phyloP scores from a whole-genome alignment of 345 rosid species.

The Erucastrum elatum region DNA sequence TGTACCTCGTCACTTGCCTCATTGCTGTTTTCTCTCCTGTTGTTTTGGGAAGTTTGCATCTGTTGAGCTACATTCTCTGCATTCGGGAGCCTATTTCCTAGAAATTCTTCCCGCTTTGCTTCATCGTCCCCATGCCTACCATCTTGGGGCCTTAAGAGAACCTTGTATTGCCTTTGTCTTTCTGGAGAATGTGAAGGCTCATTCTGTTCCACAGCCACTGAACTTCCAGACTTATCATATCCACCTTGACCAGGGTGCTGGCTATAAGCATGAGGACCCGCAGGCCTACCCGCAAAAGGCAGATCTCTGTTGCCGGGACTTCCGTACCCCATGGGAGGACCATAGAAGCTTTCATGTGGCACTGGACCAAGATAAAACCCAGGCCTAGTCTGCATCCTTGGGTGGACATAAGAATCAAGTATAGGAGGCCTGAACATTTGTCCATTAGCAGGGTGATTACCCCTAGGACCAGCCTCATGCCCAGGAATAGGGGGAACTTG shows the following conservation, averaged over 20 bases:
- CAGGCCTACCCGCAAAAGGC: slow-evolving; percentile 69
- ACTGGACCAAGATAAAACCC: slow-evolving; percentile 82
- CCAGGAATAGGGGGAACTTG: slow-evolving; percentile 64
- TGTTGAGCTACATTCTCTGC: slow-evolving; percentile 46
- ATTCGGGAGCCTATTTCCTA: slow-evolving; percentile 33
- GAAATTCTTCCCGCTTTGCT: slow-evolving; percentile 52
- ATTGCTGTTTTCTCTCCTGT: slow-evolving; percentile 45
- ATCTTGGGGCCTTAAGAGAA: slow-evolving; percentile 78
- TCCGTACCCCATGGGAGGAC: slow-evolving; percentile 82
- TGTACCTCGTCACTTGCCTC: slow-evolving; percentile 43
- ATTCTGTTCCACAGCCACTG: slow-evolving; percentile 48
- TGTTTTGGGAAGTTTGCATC: slow-evolving; percentile 48
- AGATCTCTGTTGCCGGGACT: slow-evolving; percentile 70
- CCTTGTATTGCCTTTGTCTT: slow-evolving; percentile 59
- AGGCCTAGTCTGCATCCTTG: slow-evolving; percentile 87
- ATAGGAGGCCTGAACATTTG: slow-evolving; percentile 78
- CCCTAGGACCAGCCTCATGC: slow-evolving; percentile 71
- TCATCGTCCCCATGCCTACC: slow-evolving; percentile 59
- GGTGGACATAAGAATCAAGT: slow-evolving; percentile 70
- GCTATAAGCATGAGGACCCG: slow-evolving; percentile 59
- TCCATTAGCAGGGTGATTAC: slow-evolving; percentile 66
- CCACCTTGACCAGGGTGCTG: slow-evolving; percentile 61
- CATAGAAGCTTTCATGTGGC: slow-evolving; percentile 72
- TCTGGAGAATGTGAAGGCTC: slow-evolving; percentile 64
- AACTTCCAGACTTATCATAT: slow-evolving; percentile 51